A percentile compares a stretch with the other conserved stretches of the same genome.
phyloP scores from a whole-genome alignment of 2,329 filamentous ascomycete genomes.

The Lanzia echinophila region DNA sequence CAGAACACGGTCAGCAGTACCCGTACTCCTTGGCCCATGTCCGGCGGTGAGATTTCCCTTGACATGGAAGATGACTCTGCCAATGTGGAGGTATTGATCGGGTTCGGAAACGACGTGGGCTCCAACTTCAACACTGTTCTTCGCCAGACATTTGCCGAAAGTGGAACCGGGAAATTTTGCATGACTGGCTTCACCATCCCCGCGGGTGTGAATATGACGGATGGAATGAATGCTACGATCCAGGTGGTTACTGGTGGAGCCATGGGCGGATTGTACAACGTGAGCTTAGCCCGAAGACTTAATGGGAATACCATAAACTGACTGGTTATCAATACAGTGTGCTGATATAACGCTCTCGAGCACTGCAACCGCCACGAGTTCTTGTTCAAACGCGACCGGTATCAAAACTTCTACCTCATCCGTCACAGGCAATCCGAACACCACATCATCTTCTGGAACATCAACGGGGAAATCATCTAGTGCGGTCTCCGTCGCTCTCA shows the following conservation, averaged over 20 bases:
- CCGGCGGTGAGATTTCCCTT: conserved; percentile 44
- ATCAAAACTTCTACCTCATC: conserved; percentile 37
- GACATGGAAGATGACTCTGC: conserved; percentile 41
- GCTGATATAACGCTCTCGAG: conserved; percentile 64
- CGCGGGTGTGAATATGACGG: conserved; percentile 38
- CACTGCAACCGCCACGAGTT: conserved; percentile 39
- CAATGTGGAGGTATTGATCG: conserved; percentile 24
- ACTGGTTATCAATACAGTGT: conserved; percentile 37
- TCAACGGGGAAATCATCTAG: not conserved
- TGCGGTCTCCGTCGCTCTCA: not conserved
- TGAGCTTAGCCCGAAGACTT: not conserved
- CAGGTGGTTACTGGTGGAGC: conserved; percentile 58
- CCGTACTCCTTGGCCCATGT: conserved; percentile 43
- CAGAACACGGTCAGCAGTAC: conserved; percentile 36
- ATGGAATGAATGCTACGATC: conserved; percentile 60
- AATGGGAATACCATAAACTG: not conserved
- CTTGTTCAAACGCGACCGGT: conserved; percentile 52
- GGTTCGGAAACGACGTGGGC: conserved; percentile 19
- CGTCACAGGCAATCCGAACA: conserved; percentile 11
- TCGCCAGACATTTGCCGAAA: conserved; percentile 17
- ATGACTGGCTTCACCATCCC: conserved; percentile 48
- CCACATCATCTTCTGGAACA: not conserved
- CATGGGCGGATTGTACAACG: conserved; percentile 58
- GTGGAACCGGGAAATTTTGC: conserved; percentile 53
- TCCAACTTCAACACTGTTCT: conserved; percentile 23